Conservation (phyloP, 345 rosid genomes). For the Draba incana region DNA sequence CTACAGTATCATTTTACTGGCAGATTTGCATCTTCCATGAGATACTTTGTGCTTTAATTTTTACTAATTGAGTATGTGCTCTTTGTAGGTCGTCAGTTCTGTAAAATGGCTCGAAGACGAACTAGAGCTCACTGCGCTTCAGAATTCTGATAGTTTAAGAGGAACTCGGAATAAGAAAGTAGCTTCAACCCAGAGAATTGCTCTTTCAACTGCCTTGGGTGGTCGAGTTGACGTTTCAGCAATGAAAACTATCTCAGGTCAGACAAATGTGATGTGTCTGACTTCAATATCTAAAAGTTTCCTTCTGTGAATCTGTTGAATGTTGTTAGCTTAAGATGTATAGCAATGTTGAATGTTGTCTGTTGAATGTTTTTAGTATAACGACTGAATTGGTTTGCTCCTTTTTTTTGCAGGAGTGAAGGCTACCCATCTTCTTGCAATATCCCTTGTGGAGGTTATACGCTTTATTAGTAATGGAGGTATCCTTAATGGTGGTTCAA, state of each 20-base stretch:
- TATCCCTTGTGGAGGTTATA: conserved; percentile 79
- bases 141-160: conserved; percentile 71
- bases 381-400: conserved; percentile 59
- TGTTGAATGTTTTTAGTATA: conserved; percentile 48
- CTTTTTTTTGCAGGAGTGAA: conserved; percentile 64
- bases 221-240: conserved; percentile 76
- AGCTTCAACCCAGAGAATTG: conserved; percentile 69
- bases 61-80: conserved; percentile 16
- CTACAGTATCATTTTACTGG: not conserved
- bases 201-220: conserved; percentile 89
- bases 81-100: conserved; percentile 80
- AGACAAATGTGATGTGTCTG: not conserved
- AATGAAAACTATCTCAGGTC: conserved; percentile 85
- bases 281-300: not conserved
- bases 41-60: not conserved
- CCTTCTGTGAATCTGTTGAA: conserved; percentile 21
- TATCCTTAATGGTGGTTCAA: conserved; percentile 69
- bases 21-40: not conserved
- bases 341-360: conserved; percentile 67
- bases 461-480: conserved; percentile 95
- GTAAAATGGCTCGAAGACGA: conserved; percentile 98
- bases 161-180: conserved; percentile 86
- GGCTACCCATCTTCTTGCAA: conserved; percentile 94
- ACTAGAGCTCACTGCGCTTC: conserved; percentile 86
- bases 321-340: conserved; percentile 52